Evolutionary conservation across 1,139 yeast genomes (phyloP).

Genomic region (Yamadazyma dushanensis): DNA sequence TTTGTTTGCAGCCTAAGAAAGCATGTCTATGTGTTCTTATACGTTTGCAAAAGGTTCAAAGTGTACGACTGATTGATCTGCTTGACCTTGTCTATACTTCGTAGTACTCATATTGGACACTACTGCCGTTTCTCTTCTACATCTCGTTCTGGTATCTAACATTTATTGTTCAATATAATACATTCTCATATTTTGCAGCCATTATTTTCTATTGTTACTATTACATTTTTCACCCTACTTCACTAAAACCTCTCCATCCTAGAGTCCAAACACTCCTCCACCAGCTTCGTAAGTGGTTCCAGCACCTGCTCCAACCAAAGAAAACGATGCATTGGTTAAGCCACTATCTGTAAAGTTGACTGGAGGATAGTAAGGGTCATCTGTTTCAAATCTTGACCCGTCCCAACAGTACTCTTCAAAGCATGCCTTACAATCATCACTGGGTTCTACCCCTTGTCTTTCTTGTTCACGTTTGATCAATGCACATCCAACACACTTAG

Average conservation of each 20-base stretch:
- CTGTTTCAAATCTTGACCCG: conserved; percentile 22
- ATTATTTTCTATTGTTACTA: no score
- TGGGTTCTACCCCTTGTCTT: conserved; percentile 36
- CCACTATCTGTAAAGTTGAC: conserved; percentile 31
- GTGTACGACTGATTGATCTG: no score
- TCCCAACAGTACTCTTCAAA: conserved; percentile 45
- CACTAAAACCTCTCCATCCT: background rate
- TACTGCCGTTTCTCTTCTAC: no score
- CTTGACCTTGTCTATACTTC: no score
- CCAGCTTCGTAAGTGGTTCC: conserved; percentile 4
- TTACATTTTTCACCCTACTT: no score
- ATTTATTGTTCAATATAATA: no score
- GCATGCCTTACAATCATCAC: conserved; percentile 40
- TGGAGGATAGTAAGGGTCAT: conserved; percentile 18
- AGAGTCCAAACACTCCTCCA: conserved; percentile 7
- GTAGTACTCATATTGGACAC: no score
- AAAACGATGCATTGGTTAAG: conserved; percentile 24
- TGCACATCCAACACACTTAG: conserved; percentile 46
- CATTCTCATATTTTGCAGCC: no score
- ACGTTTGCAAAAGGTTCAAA: no score
- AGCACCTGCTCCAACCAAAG: conserved; percentile 13
- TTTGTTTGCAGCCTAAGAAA: no score
- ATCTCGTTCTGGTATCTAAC: no score
- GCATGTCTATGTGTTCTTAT: no score
- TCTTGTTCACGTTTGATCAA: conserved; percentile 45